Evolutionary conservation across 2,329 filamentous ascomycete genomes (phyloP).

Genomic region (Hymenoscyphus infarciens): DNA sequence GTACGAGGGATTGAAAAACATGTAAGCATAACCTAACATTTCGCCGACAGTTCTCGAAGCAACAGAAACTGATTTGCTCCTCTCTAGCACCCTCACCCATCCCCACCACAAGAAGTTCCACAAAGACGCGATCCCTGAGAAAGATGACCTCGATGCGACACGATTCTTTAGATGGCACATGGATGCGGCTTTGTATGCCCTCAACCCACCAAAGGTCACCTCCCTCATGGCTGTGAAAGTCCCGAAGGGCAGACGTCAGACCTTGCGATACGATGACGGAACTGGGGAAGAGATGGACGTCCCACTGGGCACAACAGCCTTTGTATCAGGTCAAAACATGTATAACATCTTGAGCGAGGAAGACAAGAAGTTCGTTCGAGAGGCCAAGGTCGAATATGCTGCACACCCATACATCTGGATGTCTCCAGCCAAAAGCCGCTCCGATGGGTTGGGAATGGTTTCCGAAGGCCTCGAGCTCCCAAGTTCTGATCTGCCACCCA

Average conservation of each 20-base stretch:
- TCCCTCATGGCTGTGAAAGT: slow-evolving; percentile 71
- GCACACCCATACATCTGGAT: slow-evolving; percentile 83
- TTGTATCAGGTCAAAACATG: slow-evolving; percentile 68
- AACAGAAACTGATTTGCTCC: background rate
- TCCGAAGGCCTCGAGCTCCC: slow-evolving; percentile 63
- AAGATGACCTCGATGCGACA: slow-evolving; percentile 55
- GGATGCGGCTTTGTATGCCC: slow-evolving; percentile 70
- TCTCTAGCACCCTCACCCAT: slow-evolving; percentile 53
- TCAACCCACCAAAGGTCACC: slow-evolving; percentile 71
- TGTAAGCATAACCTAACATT: slow-evolving; percentile 34
- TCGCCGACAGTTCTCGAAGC: background rate
- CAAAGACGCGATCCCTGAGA: slow-evolving; percentile 57
- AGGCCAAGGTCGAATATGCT: slow-evolving; percentile 69
- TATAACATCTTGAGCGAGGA: slow-evolving; percentile 62
- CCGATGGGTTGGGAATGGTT: slow-evolving; percentile 68
- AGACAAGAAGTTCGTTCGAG: slow-evolving; percentile 65
- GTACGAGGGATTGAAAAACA: slow-evolving; percentile 68
- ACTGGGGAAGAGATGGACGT: slow-evolving; percentile 63
- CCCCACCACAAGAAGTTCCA: slow-evolving; percentile 79
- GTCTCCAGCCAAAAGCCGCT: slow-evolving; percentile 61
- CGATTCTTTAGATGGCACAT: slow-evolving; percentile 78
- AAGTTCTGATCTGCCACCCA: slow-evolving; percentile 55
- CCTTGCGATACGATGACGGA: slow-evolving; percentile 69
- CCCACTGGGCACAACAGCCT: slow-evolving; percentile 72
- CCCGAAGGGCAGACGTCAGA: slow-evolving; percentile 62